Percentiles rank a stretch among this genome's conserved stretches.
Evolutionary conservation across 2,329 filamentous ascomycete genomes (phyloP).

Genomic region (Purpureocillium lavendulum): DNA sequence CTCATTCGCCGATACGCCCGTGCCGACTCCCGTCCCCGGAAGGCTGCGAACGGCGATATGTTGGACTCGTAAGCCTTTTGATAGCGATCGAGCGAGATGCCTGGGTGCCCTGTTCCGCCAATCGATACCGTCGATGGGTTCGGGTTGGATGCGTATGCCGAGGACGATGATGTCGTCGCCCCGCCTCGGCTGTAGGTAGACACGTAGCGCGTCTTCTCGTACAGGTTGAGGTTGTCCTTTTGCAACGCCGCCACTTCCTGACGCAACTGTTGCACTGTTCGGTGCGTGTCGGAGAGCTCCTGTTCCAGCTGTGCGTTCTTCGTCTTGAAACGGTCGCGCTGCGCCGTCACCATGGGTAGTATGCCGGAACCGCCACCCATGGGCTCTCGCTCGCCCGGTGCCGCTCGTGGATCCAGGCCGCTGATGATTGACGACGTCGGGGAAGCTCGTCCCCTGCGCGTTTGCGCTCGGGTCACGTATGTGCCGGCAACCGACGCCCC

Average conservation of each 20-base stretch:
- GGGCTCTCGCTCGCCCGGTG: conserved; percentile 45
- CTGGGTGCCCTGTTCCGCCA: conserved; percentile 47
- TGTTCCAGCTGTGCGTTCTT: conserved; percentile 85
- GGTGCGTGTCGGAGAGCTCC: conserved; percentile 78
- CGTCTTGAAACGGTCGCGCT: conserved; percentile 97
- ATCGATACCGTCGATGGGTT: conserved; percentile 65
- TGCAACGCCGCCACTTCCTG: conserved; percentile 89
- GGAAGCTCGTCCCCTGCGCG: conserved; percentile 63
- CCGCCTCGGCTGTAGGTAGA: conserved; percentile 79
- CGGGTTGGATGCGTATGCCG: conserved; percentile 61
- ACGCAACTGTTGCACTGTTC: conserved; percentile 73
- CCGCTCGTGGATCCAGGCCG: conserved; percentile 68
- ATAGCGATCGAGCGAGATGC: conserved; percentile 73
- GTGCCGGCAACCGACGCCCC: conserved; percentile 91
- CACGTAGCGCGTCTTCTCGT: conserved; percentile 95
- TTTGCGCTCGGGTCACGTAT: conserved; percentile 58
- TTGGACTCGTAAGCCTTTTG: conserved; percentile 89
- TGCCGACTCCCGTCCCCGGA: conserved; percentile 85
- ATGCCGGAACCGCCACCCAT: conserved; percentile 77
- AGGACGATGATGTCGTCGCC: conserved; percentile 50
- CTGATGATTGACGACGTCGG: conserved; percentile 98
- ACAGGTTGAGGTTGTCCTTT: conserved; percentile 90
- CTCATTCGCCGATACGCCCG: conserved; percentile 91
- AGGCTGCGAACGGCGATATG: conserved; percentile 91
- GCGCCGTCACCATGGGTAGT: conserved; percentile 94